phyloP scores from a whole-genome alignment of 495 filamentous ascomycete species.

The Penicillium chermesinum region DNA sequence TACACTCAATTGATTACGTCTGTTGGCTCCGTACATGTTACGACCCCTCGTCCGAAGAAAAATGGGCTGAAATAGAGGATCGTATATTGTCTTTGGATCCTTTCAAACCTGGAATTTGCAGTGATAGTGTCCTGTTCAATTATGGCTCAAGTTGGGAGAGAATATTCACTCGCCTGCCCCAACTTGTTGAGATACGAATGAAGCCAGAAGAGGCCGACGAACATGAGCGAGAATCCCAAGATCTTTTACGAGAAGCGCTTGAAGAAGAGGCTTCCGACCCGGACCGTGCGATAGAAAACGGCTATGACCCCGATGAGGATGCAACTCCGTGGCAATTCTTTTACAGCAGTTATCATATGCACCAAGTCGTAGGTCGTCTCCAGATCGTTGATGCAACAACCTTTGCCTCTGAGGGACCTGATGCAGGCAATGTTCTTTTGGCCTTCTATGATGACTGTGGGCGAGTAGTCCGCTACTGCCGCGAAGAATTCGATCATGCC shows the following conservation, averaged over 20 bases:
- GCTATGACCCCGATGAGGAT: conserved; percentile 6
- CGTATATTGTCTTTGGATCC: background rate
- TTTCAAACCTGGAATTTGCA: background rate
- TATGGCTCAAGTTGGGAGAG: conserved; percentile 8
- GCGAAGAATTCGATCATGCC: background rate
- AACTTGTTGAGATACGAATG: background rate
- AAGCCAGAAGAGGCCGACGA: background rate
- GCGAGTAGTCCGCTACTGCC: conserved; percentile 4
- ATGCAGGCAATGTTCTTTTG: conserved; percentile 7
- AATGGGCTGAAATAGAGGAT: background rate
- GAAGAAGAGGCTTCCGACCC: background rate
- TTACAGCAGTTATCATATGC: no score
- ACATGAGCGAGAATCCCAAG: background rate
- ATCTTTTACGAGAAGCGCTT: background rate
- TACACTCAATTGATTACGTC: background rate
- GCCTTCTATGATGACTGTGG: conserved; percentile 9
- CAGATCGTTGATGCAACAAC: conserved; percentile 8
- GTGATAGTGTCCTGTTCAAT: conserved; percentile 4
- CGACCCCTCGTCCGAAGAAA: background rate
- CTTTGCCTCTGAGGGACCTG: conserved; percentile 5
- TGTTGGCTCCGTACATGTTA: conserved; percentile 12
- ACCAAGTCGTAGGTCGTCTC: conserved; percentile 2
- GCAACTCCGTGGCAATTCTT: no score
- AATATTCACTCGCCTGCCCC: background rate
- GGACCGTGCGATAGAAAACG: conserved; percentile 1